Evolutionary conservation across 73 alveolate species (phyloP).

Genomic region (Paramecium pentaurelia): DNA sequence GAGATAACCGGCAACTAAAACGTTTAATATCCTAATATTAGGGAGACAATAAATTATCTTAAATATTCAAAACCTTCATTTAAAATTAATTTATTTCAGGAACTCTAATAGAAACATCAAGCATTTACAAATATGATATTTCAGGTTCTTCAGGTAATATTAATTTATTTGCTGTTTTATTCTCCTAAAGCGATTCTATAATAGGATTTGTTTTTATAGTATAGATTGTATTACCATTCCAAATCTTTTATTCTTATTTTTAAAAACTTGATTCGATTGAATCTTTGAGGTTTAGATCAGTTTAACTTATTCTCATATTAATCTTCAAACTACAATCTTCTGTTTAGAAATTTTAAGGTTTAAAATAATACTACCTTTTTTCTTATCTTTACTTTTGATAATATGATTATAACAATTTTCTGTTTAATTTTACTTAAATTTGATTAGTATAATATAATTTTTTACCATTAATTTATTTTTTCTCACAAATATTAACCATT

Average conservation of each 20-base stretch:
- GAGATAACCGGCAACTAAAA: background rate
- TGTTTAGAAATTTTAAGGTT: background rate
- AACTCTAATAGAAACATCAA: background rate
- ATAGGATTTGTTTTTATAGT: background rate
- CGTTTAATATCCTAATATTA: background rate
- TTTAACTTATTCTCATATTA: background rate
- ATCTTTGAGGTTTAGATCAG: background rate
- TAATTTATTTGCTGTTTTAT: background rate
- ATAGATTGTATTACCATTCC: background rate
- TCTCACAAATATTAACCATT: background rate
- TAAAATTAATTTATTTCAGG: background rate
- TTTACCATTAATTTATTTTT: background rate
- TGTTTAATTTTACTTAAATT: background rate
- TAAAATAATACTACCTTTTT: background rate
- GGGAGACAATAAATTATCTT: background rate
- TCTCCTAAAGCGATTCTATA: background rate
- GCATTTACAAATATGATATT: too few relatives aligned
- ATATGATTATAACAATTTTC: background rate
- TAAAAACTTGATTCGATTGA: background rate
- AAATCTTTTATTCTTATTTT: background rate
- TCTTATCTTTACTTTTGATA: background rate
- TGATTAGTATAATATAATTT: background rate
- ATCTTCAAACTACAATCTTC: background rate
- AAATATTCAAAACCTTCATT: background rate
- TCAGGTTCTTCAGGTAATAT: background rate